Base-by-base conservation (phyloP, 2,329 filamentous ascomycete species). In the Aspergillus spinulosporus region DNA sequence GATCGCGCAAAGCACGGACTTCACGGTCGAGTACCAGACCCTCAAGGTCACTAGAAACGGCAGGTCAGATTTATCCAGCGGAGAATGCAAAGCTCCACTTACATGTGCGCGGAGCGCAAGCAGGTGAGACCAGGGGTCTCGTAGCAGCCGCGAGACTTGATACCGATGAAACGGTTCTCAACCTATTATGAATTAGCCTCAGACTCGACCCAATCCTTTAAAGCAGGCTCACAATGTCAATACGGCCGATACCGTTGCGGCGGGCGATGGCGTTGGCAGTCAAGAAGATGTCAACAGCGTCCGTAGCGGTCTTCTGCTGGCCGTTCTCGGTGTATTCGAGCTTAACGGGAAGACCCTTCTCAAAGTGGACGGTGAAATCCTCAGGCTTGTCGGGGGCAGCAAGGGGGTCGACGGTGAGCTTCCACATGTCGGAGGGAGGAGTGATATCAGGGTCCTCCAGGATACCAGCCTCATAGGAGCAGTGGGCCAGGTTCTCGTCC, bases 71-170 rank as follows among this genome's bases (percentile, higher is more conserved):
- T 21, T 21, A 36, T 12, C 5, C 1, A 8, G 2, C 4, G 3
- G 21, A n/a, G 29, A 12, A 14, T 14, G 28, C 11, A 12, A n/a
- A n/a, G 8, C 31, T 12, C 45, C 5, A 57, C 51, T 39, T 52
- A 57, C 49, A 86, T 60, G 62, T 72, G 70, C 53, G 69, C 68
- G 57, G 68, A 59, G 53, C 68, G 67, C 61, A 72, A 62, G 60
- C 65, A 68, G 59, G 68, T 71, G 34, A 69, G 67, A 63, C 66
- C 67, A 31, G 68, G 68, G 52, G 68, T 69, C 64, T 92, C 89
- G 79, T 92, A 92, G 80, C 89, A 92, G 66, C 89, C 89, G 67
- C 89, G 85, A 64, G 83, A 87, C 80, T 92, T 92, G 66, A 92
- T 81, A 61, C 89, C 89, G 69, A 90, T 88, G 79, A 88, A 90